Base-by-base conservation (phyloP, 2,329 filamentous ascomycete genomes). In the Paracoccidioides lutzii region DNA sequence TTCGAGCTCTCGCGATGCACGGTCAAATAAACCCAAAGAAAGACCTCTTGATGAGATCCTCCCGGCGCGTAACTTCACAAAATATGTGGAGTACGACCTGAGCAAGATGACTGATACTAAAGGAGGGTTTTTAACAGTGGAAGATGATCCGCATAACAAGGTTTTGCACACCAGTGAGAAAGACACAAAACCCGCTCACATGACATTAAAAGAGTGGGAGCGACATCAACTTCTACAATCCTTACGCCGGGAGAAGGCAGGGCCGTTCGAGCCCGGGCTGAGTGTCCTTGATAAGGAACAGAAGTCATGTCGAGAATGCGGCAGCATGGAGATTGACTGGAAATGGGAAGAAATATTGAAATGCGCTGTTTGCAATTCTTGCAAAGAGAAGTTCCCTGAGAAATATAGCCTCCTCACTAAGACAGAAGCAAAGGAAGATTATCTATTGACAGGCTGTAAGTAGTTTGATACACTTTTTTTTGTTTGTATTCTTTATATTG, bases 101-200 rank as follows among this genome's bases (percentile, higher is more conserved):
- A 91, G 87, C 67, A 87, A 91, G 73, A 97, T 98, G 90, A 94
- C 86, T 5, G 93, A 98, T 69, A 97, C 91, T 0, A 96, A 96
- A 67, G 93, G 93, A 59, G 93, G 93, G 0, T 98, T 98, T 71
- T 73, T 98, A 61, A 87, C 85, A n/a, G 80, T 81, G 0, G 87
- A 91, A 59, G 93, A 98, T 66, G 93, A 98, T 70, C 93, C 93
- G 0, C 82, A 85, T 67, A 95, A 95, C 67, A 85, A 85, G 62
- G 88, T 85, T 7, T 76, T 91, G 64, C 81, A 84, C 63, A 77
- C 74, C 5, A 74, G 69, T 7, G 73, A 73, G 61, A 61, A 62
- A 7, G 80, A 84, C 54, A 77, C 83, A 61, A 89, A 87, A 66
- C 93, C 93, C 0, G 82, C 87, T 56, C 82, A 90, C 66, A 95